Base-by-base conservation (phyloP, 169 alveolate species). In the Miamiensis avidus region DNA sequence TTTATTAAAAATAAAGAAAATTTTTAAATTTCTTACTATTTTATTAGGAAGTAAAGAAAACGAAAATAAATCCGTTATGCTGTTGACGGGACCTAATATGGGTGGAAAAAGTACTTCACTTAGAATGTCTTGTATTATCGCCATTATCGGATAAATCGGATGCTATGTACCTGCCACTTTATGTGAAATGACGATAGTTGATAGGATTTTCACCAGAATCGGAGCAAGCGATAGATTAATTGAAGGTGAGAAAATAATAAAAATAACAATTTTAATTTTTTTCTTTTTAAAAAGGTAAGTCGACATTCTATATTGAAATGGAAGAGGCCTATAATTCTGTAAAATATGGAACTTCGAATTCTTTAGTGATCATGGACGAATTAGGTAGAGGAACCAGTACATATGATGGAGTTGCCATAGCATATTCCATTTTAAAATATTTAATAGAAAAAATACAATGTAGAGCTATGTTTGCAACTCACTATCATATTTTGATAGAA, bases 11-110 rank as follows among this genome's bases (percentile, higher is more conserved):
- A 11, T 49, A 11, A 49, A 11, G 4, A 49, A 11, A 11, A 49
- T 49, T 49, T 49, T 49, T 49, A 11, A 11, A 49, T 49, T 49
- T 49, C 4, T 49, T 49, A 49, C 20, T 49, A 11, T 49, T 49
- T 49, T 49, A 49, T 49, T 49, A 49, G 69, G 33, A 82, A 82
- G 31, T 69, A 81, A 87, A 31, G 33, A 69, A 27, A 65, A 84
- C 30, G 92, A 93, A 29, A 79, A 82, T 31, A 82, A 90, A 76
- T 85, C 86, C 16, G 72, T 91, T 78, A 87, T 97, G 65, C 95
- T 99, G 76, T 94, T 99, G 73, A 99, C 99, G 25, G 99, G 99
- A 0, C 99, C 99, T 32, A 99, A 99, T 91, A 99, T 99, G 99
- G 99, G 99, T 30, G 99, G 99, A 34, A 99, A 99, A 93, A 97